These are phyloP conservation scores for Termitomyces sp. DNA, from an alignment of 768 basidiomycete species.

Conservation along the genomic window DNA sequence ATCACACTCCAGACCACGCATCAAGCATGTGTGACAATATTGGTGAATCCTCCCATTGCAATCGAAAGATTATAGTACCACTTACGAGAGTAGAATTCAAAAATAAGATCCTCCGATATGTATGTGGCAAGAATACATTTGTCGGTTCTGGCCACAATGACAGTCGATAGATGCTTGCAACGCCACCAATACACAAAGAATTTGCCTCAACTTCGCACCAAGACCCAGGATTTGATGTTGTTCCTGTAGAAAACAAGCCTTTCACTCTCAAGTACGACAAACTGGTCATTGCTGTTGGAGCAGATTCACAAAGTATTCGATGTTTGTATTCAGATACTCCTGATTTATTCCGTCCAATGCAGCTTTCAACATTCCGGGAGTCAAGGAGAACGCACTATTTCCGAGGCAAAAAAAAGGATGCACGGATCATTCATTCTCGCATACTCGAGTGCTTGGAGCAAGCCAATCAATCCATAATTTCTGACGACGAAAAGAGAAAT, in stretches of 20 bases:
- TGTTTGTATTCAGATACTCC: background rate
- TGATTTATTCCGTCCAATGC: conserved; percentile 2
- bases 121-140: background rate
- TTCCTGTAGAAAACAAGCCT: conserved; percentile 29
- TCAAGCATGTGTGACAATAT: conserved; percentile 75
- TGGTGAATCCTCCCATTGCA: conserved; percentile 28
- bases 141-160: background rate
- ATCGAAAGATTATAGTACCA: background rate
- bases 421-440: conserved; percentile 61
- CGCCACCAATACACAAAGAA: background rate
- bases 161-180: conserved; percentile 6
- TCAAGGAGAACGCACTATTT: conserved; percentile 79
- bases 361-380: conserved; percentile 71
- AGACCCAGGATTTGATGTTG: conserved; percentile 1
- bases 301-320: conserved; percentile 70
- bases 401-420: conserved; percentile 80
- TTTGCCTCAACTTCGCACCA: background rate
- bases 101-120: conserved; percentile 7
- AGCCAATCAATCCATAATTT: conserved; percentile 74
- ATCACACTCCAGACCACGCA: conserved; percentile 42
- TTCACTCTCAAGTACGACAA: conserved; percentile 74
- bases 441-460: conserved; percentile 89
- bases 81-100: conserved; percentile 4
- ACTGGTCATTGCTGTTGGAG: conserved; percentile 79
- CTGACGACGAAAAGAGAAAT: conserved; percentile 68